Evolutionary conservation across 805 yeast species (phyloP).

Genomic region (Pichia nanzhaoensis): DNA sequence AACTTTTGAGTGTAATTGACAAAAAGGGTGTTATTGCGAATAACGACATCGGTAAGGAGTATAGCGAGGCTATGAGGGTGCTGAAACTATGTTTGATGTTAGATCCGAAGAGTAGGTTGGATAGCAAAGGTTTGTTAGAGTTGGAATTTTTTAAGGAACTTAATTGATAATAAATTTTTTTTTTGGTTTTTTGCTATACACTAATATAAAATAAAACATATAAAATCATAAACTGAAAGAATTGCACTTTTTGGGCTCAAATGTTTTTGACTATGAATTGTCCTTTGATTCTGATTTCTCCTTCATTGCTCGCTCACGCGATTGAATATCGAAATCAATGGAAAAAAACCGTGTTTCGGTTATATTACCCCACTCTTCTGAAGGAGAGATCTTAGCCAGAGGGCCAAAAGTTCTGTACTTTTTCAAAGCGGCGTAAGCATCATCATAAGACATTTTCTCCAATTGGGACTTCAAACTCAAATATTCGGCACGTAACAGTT

Average conservation of each 20-base stretch:
- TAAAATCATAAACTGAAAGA: no score
- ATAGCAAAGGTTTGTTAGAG: conserved; percentile 44
- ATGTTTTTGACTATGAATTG: no score
- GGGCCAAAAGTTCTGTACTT: conserved; percentile 66
- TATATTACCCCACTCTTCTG: no score
- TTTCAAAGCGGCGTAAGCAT: conserved; percentile 41
- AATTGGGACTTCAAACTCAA: conserved; percentile 10
- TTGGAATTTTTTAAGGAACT: conserved; percentile 58
- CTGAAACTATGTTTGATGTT: conserved; percentile 50
- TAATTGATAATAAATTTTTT: no score
- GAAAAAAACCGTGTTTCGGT: no score
- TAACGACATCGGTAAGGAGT: conserved; percentile 32
- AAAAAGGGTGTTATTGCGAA: conserved; percentile 33
- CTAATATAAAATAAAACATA: no score
- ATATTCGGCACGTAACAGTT: conserved; percentile 20
- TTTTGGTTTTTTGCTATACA: no score
- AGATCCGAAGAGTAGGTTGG: conserved; percentile 50
- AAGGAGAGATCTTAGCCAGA: conserved; percentile 15
- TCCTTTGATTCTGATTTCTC: no score
- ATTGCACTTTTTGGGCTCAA: no score
- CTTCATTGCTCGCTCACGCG: no score
- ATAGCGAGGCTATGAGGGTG: conserved; percentile 46
- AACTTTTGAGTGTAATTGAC: conserved; percentile 47
- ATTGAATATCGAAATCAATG: no score
- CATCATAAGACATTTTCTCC: conserved; percentile 31